Evolutionary conservation across 345 rosid species (phyloP), one percentile per base, ranked within the genome.

Genomic region (Lagerstroemia speciosa): DNA sequence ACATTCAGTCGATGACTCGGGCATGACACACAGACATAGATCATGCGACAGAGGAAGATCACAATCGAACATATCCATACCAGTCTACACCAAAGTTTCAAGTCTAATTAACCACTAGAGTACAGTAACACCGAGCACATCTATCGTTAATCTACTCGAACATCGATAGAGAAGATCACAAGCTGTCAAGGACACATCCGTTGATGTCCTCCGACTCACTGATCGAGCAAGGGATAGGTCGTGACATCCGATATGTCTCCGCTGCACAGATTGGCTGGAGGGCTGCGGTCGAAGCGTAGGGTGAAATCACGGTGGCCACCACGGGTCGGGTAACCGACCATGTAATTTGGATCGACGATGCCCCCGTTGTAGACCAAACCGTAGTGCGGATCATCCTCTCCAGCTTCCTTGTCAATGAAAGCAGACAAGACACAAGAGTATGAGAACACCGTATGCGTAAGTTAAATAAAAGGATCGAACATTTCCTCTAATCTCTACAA

Each of bases 291-390:
- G 65, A 67, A 75, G 26, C 80, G 72, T 20, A 87, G 70, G 0
- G 87, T 86, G 45, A 79, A 83, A 22, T 81, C 67, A 67, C 81
- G 80, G 53, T 48, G 55, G 8, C 55, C 26, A 2, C 83, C 24
- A 15, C 64, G 26, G 12, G 55, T 41, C 2, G 74, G 31, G 24
- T 65, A 84, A 33, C 84, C 82, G 52, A 87, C 70, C 7, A 86
- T 67, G 20, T 81, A 70, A 37, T 81, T 84, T 9, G 67, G 67
- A 33, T 83, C 83, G 40, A 58, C 12, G 12, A 80, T 88, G 36
- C 82, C 84, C 64, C 81, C 86, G 69, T 82, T 78, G 67, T 85
- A 93, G 31, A 85, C 88, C 40, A 88, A 72, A 6, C 94, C 89
- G 40, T 78, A 86, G 53, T 74, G 83, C 20, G 88, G 92, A 68